Conservation (phyloP, 2,329 filamentous ascomycete genomes). For the Teratosphaeriaceae sp. region DNA sequence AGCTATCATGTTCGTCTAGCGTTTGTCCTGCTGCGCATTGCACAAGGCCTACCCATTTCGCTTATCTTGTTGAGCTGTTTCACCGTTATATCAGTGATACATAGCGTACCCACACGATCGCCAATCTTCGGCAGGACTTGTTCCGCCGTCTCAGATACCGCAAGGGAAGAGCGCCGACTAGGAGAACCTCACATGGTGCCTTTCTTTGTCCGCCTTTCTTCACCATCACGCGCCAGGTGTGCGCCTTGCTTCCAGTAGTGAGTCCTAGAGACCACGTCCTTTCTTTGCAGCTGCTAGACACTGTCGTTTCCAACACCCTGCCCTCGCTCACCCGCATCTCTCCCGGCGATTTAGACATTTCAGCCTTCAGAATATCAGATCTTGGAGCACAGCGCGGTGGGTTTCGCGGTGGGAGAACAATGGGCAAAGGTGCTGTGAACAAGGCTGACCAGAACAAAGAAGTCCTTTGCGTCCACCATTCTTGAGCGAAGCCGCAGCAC, state of each 20-base stretch:
- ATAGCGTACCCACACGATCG: neutral
- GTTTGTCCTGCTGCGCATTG: no score
- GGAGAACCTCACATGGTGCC: neutral
- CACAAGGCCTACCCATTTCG: no score
- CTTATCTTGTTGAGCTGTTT: constrained; percentile 3
- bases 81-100: neutral
- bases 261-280: constrained; percentile 11
- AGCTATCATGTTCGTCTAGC: no score
- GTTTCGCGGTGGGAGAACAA: no score
- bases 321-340: neutral
- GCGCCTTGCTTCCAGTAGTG: constrained; percentile 3
- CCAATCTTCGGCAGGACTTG: neutral
- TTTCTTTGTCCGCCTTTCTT: neutral
- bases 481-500: no score
- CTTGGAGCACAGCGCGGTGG: no score
- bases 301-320: constrained; percentile 1
- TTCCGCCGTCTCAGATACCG: constrained; percentile 1
- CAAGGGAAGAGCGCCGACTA: neutral
- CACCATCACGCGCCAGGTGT: neutral
- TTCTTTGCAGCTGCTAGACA: constrained; percentile 6
- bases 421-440: no score
- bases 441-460: no score
- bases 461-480: no score
- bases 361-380: no score
- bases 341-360: neutral